A percentile compares a stretch with the other conserved stretches of the same genome.
Evolutionary conservation across 2,329 filamentous ascomycete species (phyloP).

Genomic region (Pyrenochaeta sp.): DNA sequence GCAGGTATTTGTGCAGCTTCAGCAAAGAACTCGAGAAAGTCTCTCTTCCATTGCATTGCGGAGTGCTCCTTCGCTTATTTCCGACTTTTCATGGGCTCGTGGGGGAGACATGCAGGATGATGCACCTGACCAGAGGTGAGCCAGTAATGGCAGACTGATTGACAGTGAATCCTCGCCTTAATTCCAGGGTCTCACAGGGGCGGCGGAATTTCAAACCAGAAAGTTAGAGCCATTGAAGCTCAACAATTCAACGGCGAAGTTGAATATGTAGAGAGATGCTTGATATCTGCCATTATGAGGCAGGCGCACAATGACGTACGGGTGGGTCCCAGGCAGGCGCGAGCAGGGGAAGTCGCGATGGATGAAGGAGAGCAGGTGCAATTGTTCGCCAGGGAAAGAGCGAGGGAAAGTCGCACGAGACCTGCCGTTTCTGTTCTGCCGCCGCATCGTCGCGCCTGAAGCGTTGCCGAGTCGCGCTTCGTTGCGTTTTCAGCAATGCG

Average conservation of each 20-base stretch:
- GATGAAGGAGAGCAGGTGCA: neutral
- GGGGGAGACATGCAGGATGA: constrained; percentile 12
- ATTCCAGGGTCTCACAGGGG: constrained; percentile 15
- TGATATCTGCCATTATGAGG: neutral
- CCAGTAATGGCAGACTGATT: constrained; percentile 22
- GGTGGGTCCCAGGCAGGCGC: neutral
- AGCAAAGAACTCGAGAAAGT: too few relatives aligned
- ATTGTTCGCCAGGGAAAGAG: neutral
- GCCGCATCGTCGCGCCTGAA: constrained; percentile 5
- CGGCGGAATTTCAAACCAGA: constrained; percentile 11
- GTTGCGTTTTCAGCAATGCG: constrained; percentile 10
- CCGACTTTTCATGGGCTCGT: too few relatives aligned
- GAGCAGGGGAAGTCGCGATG: constrained; percentile 12
- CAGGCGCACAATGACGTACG: neutral
- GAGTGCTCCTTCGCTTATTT: too few relatives aligned
- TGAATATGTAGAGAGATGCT: too few relatives aligned
- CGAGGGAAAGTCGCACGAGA: constrained; percentile 6
- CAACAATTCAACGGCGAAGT: too few relatives aligned
- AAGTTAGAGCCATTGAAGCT: constrained; percentile 20
- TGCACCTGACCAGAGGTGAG: constrained; percentile 22
- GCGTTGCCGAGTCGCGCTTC: neutral
- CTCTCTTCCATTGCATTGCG: too few relatives aligned
- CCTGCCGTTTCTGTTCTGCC: too few relatives aligned
- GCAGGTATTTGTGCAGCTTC: too few relatives aligned
- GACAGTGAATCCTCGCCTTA: constrained; percentile 7